Conservation (phyloP, 495 filamentous ascomycete genomes). For the Choiromyces venosus region DNA sequence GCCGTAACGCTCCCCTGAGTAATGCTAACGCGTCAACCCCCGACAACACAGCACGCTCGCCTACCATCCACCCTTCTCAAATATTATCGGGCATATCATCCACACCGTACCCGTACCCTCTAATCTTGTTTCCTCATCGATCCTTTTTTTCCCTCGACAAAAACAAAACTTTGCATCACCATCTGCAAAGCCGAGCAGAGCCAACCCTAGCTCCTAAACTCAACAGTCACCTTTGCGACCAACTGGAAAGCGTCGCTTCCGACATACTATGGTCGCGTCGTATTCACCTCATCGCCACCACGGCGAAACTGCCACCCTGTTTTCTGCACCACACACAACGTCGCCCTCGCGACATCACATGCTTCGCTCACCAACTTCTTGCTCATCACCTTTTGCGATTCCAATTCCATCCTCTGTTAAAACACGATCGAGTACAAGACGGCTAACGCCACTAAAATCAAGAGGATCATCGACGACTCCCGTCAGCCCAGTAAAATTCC, state of each 20-base stretch:
- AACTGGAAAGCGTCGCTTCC: constrained; percentile 4
- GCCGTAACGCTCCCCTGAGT: constrained; percentile 17
- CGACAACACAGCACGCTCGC: constrained; percentile 25
- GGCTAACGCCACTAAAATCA: constrained; percentile 26
- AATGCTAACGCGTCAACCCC: constrained; percentile 33
- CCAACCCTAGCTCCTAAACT: constrained; percentile 27
- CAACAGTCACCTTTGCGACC: background rate
- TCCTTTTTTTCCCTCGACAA: background rate
- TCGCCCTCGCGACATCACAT: constrained; percentile 38
- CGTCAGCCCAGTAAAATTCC: constrained; percentile 35
- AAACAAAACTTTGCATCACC: constrained; percentile 11
- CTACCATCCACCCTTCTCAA: background rate
- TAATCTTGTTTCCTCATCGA: constrained; percentile 6
- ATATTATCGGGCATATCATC: constrained; percentile 1
- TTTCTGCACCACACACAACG: constrained; percentile 34
- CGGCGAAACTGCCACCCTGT: constrained; percentile 39
- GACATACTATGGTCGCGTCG: constrained; percentile 40
- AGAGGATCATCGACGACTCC: constrained; percentile 12
- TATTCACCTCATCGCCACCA: constrained; percentile 42
- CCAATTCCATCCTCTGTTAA: constrained; percentile 22
- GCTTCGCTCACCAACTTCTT: constrained; percentile 29
- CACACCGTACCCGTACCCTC: background rate
- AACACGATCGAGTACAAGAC: constrained; percentile 37
- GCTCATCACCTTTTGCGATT: constrained; percentile 34
- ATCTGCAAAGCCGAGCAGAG: constrained; percentile 8